Base-by-base conservation (phyloP, 176 grass and related monocot genomes). In the Cenchrus purpureus region DNA sequence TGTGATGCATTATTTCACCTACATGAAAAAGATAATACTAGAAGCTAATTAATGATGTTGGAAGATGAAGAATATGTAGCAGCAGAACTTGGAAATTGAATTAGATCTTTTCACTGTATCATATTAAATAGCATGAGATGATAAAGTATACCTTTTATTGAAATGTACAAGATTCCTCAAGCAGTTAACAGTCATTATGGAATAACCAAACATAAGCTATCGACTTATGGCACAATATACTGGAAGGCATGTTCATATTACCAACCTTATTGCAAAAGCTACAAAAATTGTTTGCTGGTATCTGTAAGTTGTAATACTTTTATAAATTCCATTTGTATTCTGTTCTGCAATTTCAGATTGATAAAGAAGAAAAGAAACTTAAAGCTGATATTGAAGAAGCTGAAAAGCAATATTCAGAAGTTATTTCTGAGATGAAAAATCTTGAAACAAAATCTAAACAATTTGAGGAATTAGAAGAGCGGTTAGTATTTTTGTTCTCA, bases 401-500 rank as follows among this genome's bases (percentile, higher is more conserved):
- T 88, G 97, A 99, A 87, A 96, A 94, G 54, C 91, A 89, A 71
- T 92, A 83, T 85, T 89, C 86, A 32, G 84, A 94, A 77, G 92
- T 96, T 75, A 88, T 63, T 83, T 81, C 84, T 25, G 93, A 96
- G 82, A 88, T 89, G 88, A 94, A 96, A 79, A 84, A 86, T 79
- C 81, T 99, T 74, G 91, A 99, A 72, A 84, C 28, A 86, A 99
- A 96, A 83, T 94, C 93, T 59, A 96, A 94, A 83, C 71, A 84
- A 68, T 91, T 96, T 87, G 91, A 94, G 78, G 93, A 96, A 76
- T 87, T 92, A 45, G 91, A 99, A 88, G 97, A 99, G 71, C 63
- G 88, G 97, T 99, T 74, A 68, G 88, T 86, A 51, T 79, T 83
- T 46, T 74, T 80, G 42, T 80, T 79, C 8, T 11, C 3, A 15